Evolutionary conservation across 176 grass and related monocot genomes (phyloP).

Genomic region (Melocanna baccifera): DNA sequence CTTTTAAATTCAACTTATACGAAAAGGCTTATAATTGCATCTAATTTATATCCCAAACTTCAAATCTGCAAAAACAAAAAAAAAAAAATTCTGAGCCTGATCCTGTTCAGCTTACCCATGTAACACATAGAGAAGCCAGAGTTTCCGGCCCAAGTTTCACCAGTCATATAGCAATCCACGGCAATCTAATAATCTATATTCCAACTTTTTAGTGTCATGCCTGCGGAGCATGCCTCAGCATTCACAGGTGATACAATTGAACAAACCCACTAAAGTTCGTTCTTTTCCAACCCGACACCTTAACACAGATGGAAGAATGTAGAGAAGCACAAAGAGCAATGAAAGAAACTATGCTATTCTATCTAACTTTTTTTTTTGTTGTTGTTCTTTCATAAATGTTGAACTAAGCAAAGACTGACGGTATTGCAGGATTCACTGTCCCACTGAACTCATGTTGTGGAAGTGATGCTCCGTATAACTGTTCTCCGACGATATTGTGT

Average conservation of each 20-base stretch:
- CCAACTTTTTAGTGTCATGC: neutral
- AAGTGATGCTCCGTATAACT: constrained; percentile 61
- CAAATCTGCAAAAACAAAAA: neutral
- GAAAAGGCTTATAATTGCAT: neutral
- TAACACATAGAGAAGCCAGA: neutral
- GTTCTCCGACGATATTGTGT: constrained; percentile 62
- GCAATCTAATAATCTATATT: neutral
- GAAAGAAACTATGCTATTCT: neutral
- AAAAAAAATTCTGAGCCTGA: neutral
- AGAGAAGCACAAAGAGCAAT: neutral
- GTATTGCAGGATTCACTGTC: constrained; percentile 65
- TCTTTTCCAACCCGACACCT: neutral
- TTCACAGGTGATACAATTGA: neutral
- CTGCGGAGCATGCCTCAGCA: neutral
- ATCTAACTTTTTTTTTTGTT: neutral
- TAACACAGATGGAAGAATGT: neutral
- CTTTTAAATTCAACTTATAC: neutral
- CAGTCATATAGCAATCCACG: neutral
- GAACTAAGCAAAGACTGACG: constrained; percentile 16
- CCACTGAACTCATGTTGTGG: constrained; percentile 75
- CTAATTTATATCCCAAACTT: neutral
- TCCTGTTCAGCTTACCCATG: neutral
- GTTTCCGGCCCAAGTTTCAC: neutral
- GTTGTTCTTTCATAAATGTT: neutral
- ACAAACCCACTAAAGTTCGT: neutral